Base-by-base conservation (phyloP, 2,329 filamentous ascomycete species). In the Microdochium paspali region DNA sequence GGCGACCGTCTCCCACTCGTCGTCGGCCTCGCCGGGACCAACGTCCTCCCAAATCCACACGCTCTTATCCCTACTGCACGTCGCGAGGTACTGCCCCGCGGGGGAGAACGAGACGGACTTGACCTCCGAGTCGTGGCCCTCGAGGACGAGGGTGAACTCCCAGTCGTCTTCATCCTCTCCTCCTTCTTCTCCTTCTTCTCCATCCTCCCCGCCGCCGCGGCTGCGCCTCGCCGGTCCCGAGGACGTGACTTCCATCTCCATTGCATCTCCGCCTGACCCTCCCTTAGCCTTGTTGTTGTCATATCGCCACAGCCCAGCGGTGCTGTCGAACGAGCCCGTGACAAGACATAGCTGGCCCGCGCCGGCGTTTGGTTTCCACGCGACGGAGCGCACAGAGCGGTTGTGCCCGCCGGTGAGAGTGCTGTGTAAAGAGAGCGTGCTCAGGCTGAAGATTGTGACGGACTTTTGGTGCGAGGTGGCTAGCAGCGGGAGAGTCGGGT, bases 21-120 rank as follows among this genome's bases (percentile, higher is more conserved):
- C 91, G 47, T 95, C 90, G 15, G 84, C 86, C 55, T 87, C 84
- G 47, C 71, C 69, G 9, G 69, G 68, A 32, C 79, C 79, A 47
- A 96, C 79, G 63, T 97, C 93, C 67, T 98, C 93, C 93, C 93
- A 98, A 57, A 98, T 88, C 93, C 93, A 98, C 18, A 97, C 88
- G 15, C 81, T 86, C 70, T 97, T 97, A 64, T 98, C 93, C 44
- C 93, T 79, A 46, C 82, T 87, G 66, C 90, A 96, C 0, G 90
- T 96, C 5, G 93, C 93, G 4, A 98, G 76, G 57, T 89, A 83
- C 51, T 85, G 80, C 1, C 87, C 87, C 0, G 79, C 80, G 0
- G 87, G 82, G 18, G 77, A 82, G 69, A 90, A 94, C 2, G 79
- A 75, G 52, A 91, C 80, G 25, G 78, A 73, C 72, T 96, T 85